A percentile compares a stretch with the other conserved stretches of the same genome.
Evolutionary conservation across 805 yeast species (phyloP).

Genomic region (Wickerhamiella nectarea): DNA sequence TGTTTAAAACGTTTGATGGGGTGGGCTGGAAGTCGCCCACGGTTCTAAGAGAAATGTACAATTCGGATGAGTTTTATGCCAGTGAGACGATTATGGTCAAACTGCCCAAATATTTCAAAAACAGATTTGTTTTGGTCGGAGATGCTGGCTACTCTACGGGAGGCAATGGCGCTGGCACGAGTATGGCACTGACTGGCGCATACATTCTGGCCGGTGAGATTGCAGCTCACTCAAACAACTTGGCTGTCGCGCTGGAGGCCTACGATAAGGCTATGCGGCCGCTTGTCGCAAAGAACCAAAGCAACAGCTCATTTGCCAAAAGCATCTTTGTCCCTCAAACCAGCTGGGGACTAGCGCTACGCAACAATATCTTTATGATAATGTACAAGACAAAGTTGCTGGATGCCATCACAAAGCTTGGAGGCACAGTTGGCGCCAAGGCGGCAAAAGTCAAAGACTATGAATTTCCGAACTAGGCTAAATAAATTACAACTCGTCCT

Average conservation of each 20-base stretch:
- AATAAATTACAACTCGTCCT: conserved; percentile 2
- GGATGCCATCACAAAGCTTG: not conserved
- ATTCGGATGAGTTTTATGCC: not conserved
- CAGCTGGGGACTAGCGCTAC: not conserved
- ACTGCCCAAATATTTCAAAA: not conserved
- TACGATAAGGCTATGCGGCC: not conserved
- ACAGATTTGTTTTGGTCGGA: not conserved
- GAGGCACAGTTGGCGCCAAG: not conserved
- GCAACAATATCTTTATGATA: not conserved
- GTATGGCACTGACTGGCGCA: not conserved
- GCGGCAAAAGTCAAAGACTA: not conserved
- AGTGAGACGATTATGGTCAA: not conserved
- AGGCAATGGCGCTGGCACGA: not conserved
- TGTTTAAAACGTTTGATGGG: not conserved
- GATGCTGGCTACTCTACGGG: not conserved
- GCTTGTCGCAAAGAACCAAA: not conserved
- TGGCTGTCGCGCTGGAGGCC: not conserved
- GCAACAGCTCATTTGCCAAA: not conserved
- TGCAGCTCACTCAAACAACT: not conserved
- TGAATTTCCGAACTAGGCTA: not conserved
- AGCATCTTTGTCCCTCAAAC: not conserved
- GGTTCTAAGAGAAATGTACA: not conserved
- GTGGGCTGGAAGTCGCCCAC: not conserved
- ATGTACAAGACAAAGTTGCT: not conserved
- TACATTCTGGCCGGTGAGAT: not conserved